phyloP scores from a whole-genome alignment of 768 basidiomycete genomes.

The Serendipita sp. region DNA sequence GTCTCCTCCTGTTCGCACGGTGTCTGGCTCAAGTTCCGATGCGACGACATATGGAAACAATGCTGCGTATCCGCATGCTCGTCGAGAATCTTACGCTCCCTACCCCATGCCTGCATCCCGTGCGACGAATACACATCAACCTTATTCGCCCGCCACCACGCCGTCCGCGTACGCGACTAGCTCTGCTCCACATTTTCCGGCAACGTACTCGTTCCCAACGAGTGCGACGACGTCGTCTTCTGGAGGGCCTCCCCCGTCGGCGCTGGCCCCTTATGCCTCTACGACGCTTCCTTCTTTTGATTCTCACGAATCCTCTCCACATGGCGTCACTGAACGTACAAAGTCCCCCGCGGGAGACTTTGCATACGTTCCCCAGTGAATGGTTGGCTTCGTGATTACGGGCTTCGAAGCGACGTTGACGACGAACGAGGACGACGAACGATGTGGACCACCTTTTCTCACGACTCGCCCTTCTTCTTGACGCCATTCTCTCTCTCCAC shows the following conservation, averaged over 20 bases:
- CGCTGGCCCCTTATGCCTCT: constrained; percentile 1
- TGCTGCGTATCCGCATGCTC: background rate
- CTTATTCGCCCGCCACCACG: background rate
- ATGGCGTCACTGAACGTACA: background rate
- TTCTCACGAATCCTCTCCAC: background rate
- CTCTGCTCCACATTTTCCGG: background rate
- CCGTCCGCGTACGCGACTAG: background rate
- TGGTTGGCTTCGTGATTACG: no score
- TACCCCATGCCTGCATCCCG: background rate
- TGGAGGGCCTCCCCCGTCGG: background rate
- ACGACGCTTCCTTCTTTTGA: background rate
- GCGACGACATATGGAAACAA: background rate
- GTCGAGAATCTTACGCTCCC: constrained; percentile 4
- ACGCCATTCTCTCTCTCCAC: background rate
- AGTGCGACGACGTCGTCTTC: background rate
- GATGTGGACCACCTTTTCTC: background rate
- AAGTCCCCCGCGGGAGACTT: constrained; percentile 4
- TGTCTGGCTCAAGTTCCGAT: constrained; percentile 1
- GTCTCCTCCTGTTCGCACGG: background rate
- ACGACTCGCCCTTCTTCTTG: background rate
- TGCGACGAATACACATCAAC: background rate
- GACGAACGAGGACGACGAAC: background rate
- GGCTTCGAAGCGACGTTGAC: no score
- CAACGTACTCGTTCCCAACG: background rate
- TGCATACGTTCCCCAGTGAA: constrained; percentile 1